These are phyloP conservation scores for Kuraishia borneana DNA, from an alignment of 805 yeast genomes.

Conservation along the genomic window DNA sequence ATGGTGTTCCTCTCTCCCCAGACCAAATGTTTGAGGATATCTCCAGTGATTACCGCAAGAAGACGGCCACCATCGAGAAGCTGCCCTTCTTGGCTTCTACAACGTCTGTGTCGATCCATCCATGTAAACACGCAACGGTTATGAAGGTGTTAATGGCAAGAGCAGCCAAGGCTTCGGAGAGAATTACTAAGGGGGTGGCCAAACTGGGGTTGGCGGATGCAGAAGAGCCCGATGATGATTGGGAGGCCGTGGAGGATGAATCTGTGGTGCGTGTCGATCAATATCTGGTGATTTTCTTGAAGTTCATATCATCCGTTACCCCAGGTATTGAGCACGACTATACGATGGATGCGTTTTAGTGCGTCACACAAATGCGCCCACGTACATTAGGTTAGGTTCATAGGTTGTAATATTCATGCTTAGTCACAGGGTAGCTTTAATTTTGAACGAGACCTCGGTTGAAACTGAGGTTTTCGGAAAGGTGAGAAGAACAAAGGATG, in stretches of 20 bases:
- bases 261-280: conserved; percentile 75
- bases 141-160: conserved; percentile 80
- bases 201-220: conserved; percentile 33
- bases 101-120: conserved; percentile 85
- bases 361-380: too few species aligned
- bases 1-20: conserved; percentile 82
- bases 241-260: conserved; percentile 19
- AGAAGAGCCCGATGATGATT: conserved; percentile 12
- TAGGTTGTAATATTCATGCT: too few species aligned
- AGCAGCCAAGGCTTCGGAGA: conserved; percentile 33
- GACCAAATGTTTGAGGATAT: conserved; percentile 92
- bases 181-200: conserved; percentile 29
- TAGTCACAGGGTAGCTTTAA: too few species aligned
- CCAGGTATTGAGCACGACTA: conserved; percentile 97
- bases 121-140: conserved; percentile 90
- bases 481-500: too few species aligned
- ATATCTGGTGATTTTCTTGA: conserved; percentile 78
- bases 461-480: too few species aligned
- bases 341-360: conserved; percentile 90
- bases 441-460: too few species aligned
- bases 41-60: conserved; percentile 81
- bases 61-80: conserved; percentile 91
- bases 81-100: conserved; percentile 74
- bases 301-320: conserved; percentile 92
- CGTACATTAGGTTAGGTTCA: too few species aligned